Conservation (phyloP, 2,329 filamentous ascomycete genomes). For the Phoma sp. region DNA sequence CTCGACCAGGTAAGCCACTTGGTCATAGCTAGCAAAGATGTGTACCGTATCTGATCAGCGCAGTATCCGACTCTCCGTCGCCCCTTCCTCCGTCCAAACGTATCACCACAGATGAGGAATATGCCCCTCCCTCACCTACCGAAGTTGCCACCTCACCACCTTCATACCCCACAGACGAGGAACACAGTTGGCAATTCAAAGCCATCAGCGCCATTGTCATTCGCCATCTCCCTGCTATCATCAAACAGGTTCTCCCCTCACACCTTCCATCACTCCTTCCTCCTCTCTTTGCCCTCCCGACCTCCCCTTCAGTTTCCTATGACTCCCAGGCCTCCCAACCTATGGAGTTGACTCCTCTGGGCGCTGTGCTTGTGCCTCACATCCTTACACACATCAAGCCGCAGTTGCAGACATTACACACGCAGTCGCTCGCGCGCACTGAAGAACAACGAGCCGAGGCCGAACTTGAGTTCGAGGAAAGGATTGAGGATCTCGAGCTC, state of each 20-base stretch:
- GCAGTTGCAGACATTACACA: background rate
- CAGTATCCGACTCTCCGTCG: background rate
- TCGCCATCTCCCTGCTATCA: background rate
- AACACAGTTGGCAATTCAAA: background rate
- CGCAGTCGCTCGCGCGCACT: background rate
- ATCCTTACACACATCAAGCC: background rate
- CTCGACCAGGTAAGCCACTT: background rate
- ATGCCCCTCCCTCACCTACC: background rate
- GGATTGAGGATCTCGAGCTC: background rate
- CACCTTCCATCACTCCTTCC: background rate
- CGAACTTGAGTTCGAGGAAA: background rate
- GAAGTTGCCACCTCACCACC: slow-evolving; percentile 1
- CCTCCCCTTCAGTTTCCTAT: background rate
- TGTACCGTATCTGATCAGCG: background rate
- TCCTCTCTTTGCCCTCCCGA: background rate
- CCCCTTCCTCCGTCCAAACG: background rate
- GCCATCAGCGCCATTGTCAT: background rate
- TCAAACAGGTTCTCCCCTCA: background rate
- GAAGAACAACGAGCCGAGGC: background rate
- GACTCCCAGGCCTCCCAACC: background rate
- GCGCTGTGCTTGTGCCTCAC: background rate
- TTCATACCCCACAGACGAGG: background rate
- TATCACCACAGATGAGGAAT: background rate
- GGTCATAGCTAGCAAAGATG: too few relatives aligned
- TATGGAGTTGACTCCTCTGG: background rate